Percentiles rank a stretch among this genome's conserved stretches.
Conservation (phyloP, 768 basidiomycete genomes). For the Dentipellis fragilis region DNA sequence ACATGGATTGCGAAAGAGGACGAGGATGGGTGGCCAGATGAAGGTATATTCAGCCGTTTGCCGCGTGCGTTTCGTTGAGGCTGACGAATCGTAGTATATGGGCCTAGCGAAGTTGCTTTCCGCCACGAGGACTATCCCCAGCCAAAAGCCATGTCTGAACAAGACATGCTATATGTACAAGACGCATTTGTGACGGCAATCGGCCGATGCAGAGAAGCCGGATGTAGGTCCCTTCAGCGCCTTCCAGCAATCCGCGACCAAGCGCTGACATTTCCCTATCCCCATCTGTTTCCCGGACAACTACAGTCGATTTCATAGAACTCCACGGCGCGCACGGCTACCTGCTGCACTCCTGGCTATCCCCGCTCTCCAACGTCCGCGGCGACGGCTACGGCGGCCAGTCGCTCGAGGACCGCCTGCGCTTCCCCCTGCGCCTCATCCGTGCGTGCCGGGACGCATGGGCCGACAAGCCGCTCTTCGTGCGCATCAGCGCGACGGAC, state of each 20-base stretch:
- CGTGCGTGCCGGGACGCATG: slow-evolving; percentile 43
- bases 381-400: slow-evolving; percentile 63
- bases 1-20: slow-evolving; percentile 15
- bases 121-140: slow-evolving; percentile 35
- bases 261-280: background rate
- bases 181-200: slow-evolving; percentile 49
- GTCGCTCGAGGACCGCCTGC: slow-evolving; percentile 60
- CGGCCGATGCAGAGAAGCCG: slow-evolving; percentile 45
- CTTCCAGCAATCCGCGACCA: slow-evolving; percentile 6
- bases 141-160: slow-evolving; percentile 49
- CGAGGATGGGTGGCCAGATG: slow-evolving; percentile 6
- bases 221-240: slow-evolving; percentile 35
- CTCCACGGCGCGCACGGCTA: slow-evolving; percentile 68
- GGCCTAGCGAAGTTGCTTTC: slow-evolving; percentile 48
- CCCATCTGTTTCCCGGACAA: no score
- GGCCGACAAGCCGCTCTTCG: slow-evolving; percentile 61
- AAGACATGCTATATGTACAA: slow-evolving; percentile 45
- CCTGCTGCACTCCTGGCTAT: slow-evolving; percentile 57
- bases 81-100: slow-evolving; percentile 38
- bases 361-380: slow-evolving; percentile 66
- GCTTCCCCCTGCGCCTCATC: slow-evolving; percentile 52
- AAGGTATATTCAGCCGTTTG: background rate
- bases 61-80: background rate
- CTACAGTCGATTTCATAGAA: slow-evolving; percentile 58
- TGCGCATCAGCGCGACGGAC: slow-evolving; percentile 44